phyloP scores from a whole-genome alignment of 2,329 filamentous ascomycete genomes.

The Aspergillus eucalypticola region DNA sequence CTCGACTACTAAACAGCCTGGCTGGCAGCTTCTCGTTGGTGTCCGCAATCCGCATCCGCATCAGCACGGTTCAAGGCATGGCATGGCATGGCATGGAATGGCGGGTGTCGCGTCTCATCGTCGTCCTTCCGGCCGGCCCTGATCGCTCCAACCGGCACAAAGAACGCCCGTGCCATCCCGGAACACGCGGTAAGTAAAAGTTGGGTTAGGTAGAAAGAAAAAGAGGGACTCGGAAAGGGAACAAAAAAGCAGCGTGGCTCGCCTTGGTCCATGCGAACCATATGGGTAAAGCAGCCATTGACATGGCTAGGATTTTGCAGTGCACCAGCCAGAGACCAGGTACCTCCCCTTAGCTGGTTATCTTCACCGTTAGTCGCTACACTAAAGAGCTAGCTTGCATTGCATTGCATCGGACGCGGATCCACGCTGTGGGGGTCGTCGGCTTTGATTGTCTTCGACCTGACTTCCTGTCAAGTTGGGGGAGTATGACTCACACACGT shows the following conservation, averaged over 20 bases:
- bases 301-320: background rate
- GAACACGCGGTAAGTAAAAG: constrained; percentile 2
- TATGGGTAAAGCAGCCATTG: constrained; percentile 5
- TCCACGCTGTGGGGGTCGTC: constrained; percentile 9
- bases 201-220: background rate
- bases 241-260: background rate
- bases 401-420: constrained; percentile 15
- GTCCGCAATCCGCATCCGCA: background rate
- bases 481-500: constrained; percentile 13
- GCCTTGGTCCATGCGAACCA: constrained; percentile 4
- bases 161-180: constrained; percentile 1
- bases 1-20: background rate
- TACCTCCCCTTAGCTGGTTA: background rate
- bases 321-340: background rate
- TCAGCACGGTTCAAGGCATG: background rate
- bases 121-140: background rate
- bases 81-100: background rate
- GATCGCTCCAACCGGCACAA: background rate
- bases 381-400: constrained; percentile 16
- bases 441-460: constrained; percentile 4
- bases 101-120: background rate
- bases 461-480: background rate
- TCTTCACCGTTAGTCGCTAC: constrained; percentile 1
- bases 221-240: background rate
- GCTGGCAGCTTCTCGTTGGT: no score